These are phyloP conservation scores for Lichtheimia ramosa DNA, from an alignment of 371 early-diverging fungal species.

Conservation along the genomic window DNA sequence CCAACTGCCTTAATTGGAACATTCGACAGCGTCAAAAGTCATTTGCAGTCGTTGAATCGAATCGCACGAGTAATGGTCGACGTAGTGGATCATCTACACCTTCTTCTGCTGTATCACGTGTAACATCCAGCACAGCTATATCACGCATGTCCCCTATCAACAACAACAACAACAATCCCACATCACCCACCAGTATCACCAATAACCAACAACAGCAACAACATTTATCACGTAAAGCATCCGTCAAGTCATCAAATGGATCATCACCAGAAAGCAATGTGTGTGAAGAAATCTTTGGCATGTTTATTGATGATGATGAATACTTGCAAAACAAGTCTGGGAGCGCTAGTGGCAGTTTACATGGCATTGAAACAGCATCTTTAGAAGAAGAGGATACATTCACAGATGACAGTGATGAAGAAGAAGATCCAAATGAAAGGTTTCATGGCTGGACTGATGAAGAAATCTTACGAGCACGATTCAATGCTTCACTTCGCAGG, in stretches of 20 bases:
- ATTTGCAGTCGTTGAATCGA: conserved; percentile 54
- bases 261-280: conserved; percentile 22
- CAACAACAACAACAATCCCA: neutral
- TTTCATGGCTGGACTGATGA: conserved; percentile 52
- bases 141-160: conserved; percentile 3
- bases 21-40: conserved; percentile 76
- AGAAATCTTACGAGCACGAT: conserved; percentile 35
- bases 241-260: conserved; percentile 3
- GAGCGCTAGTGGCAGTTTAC: neutral
- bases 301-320: conserved; percentile 39
- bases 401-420: conserved; percentile 16
- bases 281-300: conserved; percentile 44
- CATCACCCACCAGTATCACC: conserved; percentile 1
- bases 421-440: conserved; percentile 15
- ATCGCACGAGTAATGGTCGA: conserved; percentile 9
- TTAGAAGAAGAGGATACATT: conserved; percentile 17
- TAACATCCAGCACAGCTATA: conserved; percentile 4
- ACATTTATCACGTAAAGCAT: conserved; percentile 14
- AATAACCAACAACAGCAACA: neutral
- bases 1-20: conserved; percentile 83
- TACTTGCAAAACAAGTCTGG: too few species aligned
- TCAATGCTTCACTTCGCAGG: conserved; percentile 1
- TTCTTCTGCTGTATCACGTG: neutral
- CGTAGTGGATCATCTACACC: conserved; percentile 11
- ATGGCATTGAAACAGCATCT: neutral